These are phyloP conservation scores for Stachybotrys echinatus DNA, from an alignment of 2,329 filamentous ascomycete genomes.

Conservation along the genomic window DNA sequence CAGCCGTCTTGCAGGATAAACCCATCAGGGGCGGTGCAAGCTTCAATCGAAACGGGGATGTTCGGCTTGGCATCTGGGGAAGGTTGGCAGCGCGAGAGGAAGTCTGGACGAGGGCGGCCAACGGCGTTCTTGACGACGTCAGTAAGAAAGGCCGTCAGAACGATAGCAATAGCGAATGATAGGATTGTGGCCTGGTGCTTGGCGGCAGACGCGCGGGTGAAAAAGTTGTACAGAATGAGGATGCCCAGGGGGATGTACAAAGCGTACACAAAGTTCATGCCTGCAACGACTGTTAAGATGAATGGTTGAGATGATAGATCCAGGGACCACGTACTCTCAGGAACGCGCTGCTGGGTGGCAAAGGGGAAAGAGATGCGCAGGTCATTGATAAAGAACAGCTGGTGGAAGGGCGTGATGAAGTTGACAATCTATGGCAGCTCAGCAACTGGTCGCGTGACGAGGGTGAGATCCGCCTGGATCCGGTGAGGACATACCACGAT, in stretches of 20 bases:
- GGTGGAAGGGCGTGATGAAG: conserved; percentile 76
- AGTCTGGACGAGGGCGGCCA: conserved; percentile 62
- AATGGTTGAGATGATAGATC: neutral
- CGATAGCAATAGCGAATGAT: conserved; percentile 70
- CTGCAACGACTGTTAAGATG: conserved; percentile 22
- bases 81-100: conserved; percentile 75
- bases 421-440: conserved; percentile 16
- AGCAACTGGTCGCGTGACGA: conserved; percentile 1
- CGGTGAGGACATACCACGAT: conserved; percentile 44
- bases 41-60: conserved; percentile 55
- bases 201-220: conserved; percentile 59
- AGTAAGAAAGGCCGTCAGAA: conserved; percentile 77
- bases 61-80: conserved; percentile 38
- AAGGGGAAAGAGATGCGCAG: conserved; percentile 81
- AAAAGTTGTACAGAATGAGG: conserved; percentile 60
- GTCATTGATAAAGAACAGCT: conserved; percentile 88
- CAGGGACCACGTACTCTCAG: conserved; percentile 54
- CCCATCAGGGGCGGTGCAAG: conserved; percentile 67
- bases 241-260: conserved; percentile 64
- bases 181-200: conserved; percentile 84
- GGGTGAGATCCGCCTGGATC: neutral
- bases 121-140: conserved; percentile 88
- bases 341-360: conserved; percentile 76
- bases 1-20: conserved; percentile 76
- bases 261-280: conserved; percentile 75